Evolutionary conservation across 371 early-diverging fungal genomes (phyloP).

Genomic region (Choanephora cucurbitarum): DNA sequence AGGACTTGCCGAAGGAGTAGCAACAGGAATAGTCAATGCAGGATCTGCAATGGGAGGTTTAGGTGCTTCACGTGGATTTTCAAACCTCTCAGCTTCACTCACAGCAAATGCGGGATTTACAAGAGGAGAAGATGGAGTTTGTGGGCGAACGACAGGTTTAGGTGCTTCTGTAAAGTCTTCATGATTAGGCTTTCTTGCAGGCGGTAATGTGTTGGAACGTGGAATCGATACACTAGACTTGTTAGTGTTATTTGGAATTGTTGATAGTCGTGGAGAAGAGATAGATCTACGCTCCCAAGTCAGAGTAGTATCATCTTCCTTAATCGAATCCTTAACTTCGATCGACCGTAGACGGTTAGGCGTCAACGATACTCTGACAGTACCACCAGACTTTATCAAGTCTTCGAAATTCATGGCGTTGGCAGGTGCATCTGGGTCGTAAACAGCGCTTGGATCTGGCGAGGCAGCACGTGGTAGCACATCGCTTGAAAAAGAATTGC

Average conservation of each 20-base stretch:
- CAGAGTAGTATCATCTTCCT: conserved; percentile 12
- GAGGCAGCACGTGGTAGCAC: conserved; percentile 20
- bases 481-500: conserved; percentile 27
- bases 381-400: conserved; percentile 59
- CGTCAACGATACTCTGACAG: conserved; percentile 63
- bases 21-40: not conserved
- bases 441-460: conserved; percentile 21
- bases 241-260: conserved; percentile 1
- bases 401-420: conserved; percentile 55
- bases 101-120: conserved; percentile 16
- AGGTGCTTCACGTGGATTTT: conserved; percentile 39
- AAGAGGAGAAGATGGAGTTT: conserved; percentile 26
- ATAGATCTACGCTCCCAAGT: conserved; percentile 42
- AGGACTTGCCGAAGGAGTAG: conserved; percentile 2
- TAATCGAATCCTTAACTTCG: conserved; percentile 44
- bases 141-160: conserved; percentile 6
- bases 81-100: conserved; percentile 24
- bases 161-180: conserved; percentile 10
- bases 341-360: conserved; percentile 65
- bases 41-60: conserved; percentile 27
- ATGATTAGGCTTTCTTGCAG: not conserved
- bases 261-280: conserved; percentile 24
- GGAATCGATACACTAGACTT: conserved; percentile 15
- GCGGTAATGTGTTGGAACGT: conserved; percentile 2
- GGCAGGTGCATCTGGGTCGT: conserved; percentile 39